These are phyloP conservation scores for Penicillium cinerascens DNA, from an alignment of 495 filamentous ascomycete species.

Conservation along the genomic window DNA sequence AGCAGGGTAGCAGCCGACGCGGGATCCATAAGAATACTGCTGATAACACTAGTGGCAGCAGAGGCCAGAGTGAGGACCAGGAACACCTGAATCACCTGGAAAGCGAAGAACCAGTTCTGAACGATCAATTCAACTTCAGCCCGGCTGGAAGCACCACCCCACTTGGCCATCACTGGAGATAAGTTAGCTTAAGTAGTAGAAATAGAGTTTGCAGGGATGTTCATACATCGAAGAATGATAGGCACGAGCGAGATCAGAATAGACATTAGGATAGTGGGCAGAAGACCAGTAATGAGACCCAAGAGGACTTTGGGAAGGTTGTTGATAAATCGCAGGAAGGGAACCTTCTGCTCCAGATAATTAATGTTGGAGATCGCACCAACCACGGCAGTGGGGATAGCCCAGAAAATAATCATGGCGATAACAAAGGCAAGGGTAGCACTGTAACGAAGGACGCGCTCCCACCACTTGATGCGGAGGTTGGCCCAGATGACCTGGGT, in stretches of 20 bases:
- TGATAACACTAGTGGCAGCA: slow-evolving; percentile 52
- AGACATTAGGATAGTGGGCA: slow-evolving; percentile 75
- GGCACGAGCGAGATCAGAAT: slow-evolving; percentile 89
- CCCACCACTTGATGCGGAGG: slow-evolving; percentile 84
- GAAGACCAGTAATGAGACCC: slow-evolving; percentile 80
- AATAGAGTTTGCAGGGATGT: background rate
- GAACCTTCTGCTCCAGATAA: slow-evolving; percentile 56
- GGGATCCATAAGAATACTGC: slow-evolving; percentile 64
- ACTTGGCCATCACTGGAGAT: slow-evolving; percentile 60
- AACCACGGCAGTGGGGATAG: slow-evolving; percentile 81
- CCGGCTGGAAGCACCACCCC: slow-evolving; percentile 72
- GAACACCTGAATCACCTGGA: slow-evolving; percentile 96
- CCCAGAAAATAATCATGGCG: slow-evolving; percentile 88
- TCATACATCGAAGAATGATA: slow-evolving; percentile 71
- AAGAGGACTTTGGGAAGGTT: slow-evolving; percentile 66
- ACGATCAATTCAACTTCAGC: slow-evolving; percentile 79
- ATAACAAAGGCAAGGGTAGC: slow-evolving; percentile 66
- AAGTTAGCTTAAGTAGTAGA: background rate
- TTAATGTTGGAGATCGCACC: slow-evolving; percentile 84
- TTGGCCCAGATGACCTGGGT: slow-evolving; percentile 87
- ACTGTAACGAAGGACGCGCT: slow-evolving; percentile 68
- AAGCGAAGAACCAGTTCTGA: slow-evolving; percentile 90
- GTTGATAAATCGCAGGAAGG: slow-evolving; percentile 69
- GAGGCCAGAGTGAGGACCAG: slow-evolving; percentile 79
- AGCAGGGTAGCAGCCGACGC: slow-evolving; percentile 58